Evolutionary conservation across 495 filamentous ascomycete genomes (phyloP).

Genomic region (Lophium mytilinum): DNA sequence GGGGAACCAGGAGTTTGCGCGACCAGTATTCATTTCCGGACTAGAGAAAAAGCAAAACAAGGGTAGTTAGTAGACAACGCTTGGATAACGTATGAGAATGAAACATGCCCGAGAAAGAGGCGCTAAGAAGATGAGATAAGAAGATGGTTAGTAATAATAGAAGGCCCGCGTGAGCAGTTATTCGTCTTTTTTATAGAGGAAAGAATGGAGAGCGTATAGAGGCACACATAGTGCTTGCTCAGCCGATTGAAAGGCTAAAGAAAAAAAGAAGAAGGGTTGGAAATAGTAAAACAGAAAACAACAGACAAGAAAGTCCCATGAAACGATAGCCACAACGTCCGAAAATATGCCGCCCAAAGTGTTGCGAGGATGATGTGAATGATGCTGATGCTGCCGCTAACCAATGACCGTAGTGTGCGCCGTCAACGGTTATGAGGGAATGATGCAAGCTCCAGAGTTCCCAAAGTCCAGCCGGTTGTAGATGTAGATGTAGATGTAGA

Average conservation of each 20-base stretch:
- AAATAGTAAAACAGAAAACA: constrained; percentile 1
- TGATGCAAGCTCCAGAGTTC: neutral
- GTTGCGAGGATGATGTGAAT: constrained; percentile 7
- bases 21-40: neutral
- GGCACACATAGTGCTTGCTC: neutral
- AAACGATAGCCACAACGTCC: no score
- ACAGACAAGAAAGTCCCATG: neutral
- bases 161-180: constrained; percentile 5
- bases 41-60: neutral
- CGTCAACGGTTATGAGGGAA: neutral
- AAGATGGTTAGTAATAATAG: neutral
- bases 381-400: constrained; percentile 13
- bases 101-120: neutral
- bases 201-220: neutral
- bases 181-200: neutral
- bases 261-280: neutral
- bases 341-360: no score
- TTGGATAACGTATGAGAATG: neutral
- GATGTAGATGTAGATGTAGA: neutral
- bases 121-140: neutral
- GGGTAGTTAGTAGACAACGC: neutral
- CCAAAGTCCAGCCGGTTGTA: neutral
- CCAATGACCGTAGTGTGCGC: neutral
- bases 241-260: no score
- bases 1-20: neutral